Base-by-base conservation (phyloP, 306 rosid genomes). In the Castanopsis chinensis region DNA sequence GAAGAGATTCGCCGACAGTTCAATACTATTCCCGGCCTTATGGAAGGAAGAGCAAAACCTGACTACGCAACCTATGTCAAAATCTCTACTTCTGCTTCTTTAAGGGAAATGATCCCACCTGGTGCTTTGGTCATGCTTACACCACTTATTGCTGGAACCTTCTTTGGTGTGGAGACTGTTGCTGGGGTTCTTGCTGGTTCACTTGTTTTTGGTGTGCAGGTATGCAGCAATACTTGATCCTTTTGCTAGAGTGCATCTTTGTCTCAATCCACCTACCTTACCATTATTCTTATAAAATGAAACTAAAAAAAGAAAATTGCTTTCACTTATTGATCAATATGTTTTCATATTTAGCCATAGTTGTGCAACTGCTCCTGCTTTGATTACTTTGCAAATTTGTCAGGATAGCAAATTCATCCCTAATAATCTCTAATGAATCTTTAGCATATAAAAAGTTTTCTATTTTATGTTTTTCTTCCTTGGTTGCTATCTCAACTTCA, bases 151-250 rank as follows among this genome's bases (percentile, higher is more conserved):
- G 91, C 96, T 4, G 93, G 96, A 23, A 91, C 93, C 72, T 79
- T 89, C 67, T 89, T 91, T 32, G 93, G 91, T 68, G 91, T 91
- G 10, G 96, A 86, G 79, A 89, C 93, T 81, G 92, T 91, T 10
- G 87, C 96, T 5, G 96, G 93, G 41, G 77, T 91, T 69, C 90
- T 91, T 55, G 96, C 91, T 13, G 96, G 93, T 23, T 89, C 93
- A 67, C 90, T 91, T 67, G 91, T 91, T 81, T 91, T 92, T 12
- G 91, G 96, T 19, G 96, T 91, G 79, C 93, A 91, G 96, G 91
- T 91, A 80, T 18, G 70, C 56, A 13, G 5, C 33, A 19, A 35
- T 45, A 15, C 23, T 56, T 71, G 51, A 15, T 59, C 52, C 35
- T 27, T n/a, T 19, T 13, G 18, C 70, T 30, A 28, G 35, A 2